phyloP scores from a whole-genome alignment of 768 basidiomycete genomes.

The Lactarius quietus region DNA sequence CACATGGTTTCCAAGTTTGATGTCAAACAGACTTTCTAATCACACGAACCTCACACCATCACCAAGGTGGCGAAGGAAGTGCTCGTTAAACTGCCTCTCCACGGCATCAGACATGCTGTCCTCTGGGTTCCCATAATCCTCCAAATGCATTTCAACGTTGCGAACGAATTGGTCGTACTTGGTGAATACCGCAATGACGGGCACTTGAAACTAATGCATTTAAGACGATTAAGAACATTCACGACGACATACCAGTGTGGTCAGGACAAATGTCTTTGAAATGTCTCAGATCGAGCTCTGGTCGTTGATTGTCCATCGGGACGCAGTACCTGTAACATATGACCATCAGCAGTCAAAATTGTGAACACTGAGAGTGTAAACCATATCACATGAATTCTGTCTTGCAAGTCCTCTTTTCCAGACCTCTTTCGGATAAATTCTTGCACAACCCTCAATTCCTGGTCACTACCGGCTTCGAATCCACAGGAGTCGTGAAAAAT shows the following conservation, averaged over 20 bases:
- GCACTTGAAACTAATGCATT: background rate
- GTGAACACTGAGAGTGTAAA: background rate
- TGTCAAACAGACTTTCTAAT: background rate
- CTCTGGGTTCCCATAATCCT: background rate
- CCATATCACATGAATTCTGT: background rate
- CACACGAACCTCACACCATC: background rate
- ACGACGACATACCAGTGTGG: background rate
- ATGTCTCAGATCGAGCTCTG: background rate
- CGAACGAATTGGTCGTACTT: background rate
- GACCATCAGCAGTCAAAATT: background rate
- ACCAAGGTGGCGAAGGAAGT: background rate
- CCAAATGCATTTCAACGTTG: background rate
- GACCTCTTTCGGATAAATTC: background rate
- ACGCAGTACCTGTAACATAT: background rate
- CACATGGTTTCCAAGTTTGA: background rate
- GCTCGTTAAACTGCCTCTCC: background rate
- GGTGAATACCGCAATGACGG: background rate
- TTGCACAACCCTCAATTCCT: background rate
- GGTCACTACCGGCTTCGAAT: background rate
- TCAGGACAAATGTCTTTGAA: background rate
- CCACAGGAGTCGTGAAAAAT: background rate
- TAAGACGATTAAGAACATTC: background rate
- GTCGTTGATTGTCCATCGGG: background rate
- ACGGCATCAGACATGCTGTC: background rate
- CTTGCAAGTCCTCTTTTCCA: background rate